A percentile compares a stretch with the other conserved stretches of the same genome.
Conservation (phyloP, 257 asterid genomes). For the Primulina huaijiensis region DNA sequence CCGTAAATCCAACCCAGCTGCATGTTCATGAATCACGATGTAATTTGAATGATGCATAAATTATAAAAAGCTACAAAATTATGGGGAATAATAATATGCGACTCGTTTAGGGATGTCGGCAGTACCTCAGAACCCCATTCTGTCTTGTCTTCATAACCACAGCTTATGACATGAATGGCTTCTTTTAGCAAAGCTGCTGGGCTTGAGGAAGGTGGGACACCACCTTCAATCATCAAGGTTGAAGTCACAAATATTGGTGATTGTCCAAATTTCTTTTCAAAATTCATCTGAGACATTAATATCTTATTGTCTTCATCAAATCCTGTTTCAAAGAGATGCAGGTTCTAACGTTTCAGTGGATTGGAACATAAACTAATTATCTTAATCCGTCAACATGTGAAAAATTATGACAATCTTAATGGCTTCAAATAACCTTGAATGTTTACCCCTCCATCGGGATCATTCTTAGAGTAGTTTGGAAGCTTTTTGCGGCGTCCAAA, state of each 20-base stretch:
- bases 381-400: not conserved
- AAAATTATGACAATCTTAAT: constrained; percentile 3
- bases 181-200: constrained; percentile 93
- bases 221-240: constrained; percentile 88
- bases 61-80: constrained; percentile 8
- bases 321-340: constrained; percentile 40
- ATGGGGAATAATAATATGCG: not conserved
- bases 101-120: not conserved
- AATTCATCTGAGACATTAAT: constrained; percentile 84
- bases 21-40: constrained; percentile 21
- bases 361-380: constrained; percentile 3
- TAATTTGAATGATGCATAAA: not conserved
- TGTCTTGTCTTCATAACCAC: constrained; percentile 96
- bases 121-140: constrained; percentile 95
- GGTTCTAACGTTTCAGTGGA: constrained; percentile 1
- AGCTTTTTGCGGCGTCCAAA: constrained; percentile 76
- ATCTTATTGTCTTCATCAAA: constrained; percentile 77
- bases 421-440: constrained; percentile 45
- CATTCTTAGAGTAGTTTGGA: constrained; percentile 59
- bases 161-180: constrained; percentile 95
- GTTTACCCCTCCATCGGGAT: constrained; percentile 45
- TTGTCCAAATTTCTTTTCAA: constrained; percentile 92
- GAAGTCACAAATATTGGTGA: constrained; percentile 88
- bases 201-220: constrained; percentile 96
- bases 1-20: constrained; percentile 98